Evolutionary conservation across 441 rosid species (phyloP).

Genomic region (Aleurites moluccanus): DNA sequence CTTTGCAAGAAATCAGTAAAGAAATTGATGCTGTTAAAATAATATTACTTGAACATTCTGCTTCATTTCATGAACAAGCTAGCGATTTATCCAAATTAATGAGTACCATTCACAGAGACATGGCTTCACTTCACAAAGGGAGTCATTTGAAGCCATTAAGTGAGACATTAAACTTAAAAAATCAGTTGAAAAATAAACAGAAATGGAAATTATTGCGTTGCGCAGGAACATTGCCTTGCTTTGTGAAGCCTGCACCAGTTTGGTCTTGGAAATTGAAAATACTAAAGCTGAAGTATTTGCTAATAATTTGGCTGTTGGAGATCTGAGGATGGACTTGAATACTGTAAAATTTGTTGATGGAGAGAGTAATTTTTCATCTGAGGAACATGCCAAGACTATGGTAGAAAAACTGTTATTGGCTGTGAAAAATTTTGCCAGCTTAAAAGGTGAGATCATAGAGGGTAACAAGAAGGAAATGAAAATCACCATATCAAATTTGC

Average conservation of each 20-base stretch:
- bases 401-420: conserved; percentile 57
- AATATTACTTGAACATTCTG: conserved; percentile 49
- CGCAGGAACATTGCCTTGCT: conserved; percentile 59
- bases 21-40: conserved; percentile 50
- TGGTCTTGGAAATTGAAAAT: conserved; percentile 70
- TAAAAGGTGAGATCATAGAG: conserved; percentile 54
- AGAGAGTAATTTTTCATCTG: conserved; percentile 40
- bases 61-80: conserved; percentile 54
- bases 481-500: conserved; percentile 65
- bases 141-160: conserved; percentile 46
- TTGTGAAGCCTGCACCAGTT: conserved; percentile 65
- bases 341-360: conserved; percentile 30
- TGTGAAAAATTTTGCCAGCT: conserved; percentile 49
- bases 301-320: conserved; percentile 33
- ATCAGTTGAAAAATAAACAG: conserved; percentile 53
- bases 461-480: conserved; percentile 74
- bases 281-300: conserved; percentile 50
- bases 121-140: conserved; percentile 41
- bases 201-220: conserved; percentile 52
- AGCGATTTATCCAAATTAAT: conserved; percentile 44
- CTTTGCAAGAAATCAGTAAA: conserved; percentile 53
- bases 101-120: conserved; percentile 42
- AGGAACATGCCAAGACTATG: conserved; percentile 56
- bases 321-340: conserved; percentile 36
- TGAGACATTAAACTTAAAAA: conserved; percentile 41